These are phyloP conservation scores for Globisporangium spiculum DNA, from an alignment of 352 stramenopile species.

Conservation along the genomic window DNA sequence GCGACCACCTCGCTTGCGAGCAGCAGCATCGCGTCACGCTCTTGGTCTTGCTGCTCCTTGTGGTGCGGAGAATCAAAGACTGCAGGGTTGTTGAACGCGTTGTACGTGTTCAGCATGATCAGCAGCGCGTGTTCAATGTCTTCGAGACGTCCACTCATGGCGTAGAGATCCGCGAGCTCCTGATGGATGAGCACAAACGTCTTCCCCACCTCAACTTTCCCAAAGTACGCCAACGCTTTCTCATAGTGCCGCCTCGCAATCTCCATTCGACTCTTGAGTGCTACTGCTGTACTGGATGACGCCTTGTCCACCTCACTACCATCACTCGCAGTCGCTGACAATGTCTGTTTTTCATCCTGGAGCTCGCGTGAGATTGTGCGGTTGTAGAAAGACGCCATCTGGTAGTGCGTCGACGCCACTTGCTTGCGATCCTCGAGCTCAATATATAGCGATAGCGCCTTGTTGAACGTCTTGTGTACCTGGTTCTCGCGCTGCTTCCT, in stretches of 20 bases:
- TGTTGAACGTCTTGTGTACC: conserved; percentile 62
- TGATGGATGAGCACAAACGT: conserved; percentile 85
- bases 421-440: conserved; percentile 75
- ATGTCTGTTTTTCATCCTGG: conserved; percentile 3
- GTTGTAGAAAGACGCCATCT: conserved; percentile 80
- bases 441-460: conserved; percentile 68
- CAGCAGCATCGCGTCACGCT: conserved; percentile 30
- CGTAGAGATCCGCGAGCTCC: conserved; percentile 75
- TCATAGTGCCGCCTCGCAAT: conserved; percentile 83
- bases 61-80: conserved; percentile 14
- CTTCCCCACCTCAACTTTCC: conserved; percentile 55
- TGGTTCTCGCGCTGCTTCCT: conserved; percentile 43
- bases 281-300: conserved; percentile 21
- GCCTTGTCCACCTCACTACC: conserved; percentile 8
- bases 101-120: conserved; percentile 72
- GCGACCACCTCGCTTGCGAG: conserved; percentile 43
- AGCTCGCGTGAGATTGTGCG: conserved; percentile 53
- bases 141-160: conserved; percentile 57
- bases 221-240: conserved; percentile 81
- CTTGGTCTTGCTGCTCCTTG: conserved; percentile 7
- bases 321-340: not conserved
- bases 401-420: conserved; percentile 76
- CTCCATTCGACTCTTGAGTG: conserved; percentile 70
- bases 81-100: conserved; percentile 43
- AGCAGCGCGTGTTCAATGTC: conserved; percentile 78